Conservation (phyloP, 1,139 yeast species). For the Saccharomyces uvarum region DNA sequence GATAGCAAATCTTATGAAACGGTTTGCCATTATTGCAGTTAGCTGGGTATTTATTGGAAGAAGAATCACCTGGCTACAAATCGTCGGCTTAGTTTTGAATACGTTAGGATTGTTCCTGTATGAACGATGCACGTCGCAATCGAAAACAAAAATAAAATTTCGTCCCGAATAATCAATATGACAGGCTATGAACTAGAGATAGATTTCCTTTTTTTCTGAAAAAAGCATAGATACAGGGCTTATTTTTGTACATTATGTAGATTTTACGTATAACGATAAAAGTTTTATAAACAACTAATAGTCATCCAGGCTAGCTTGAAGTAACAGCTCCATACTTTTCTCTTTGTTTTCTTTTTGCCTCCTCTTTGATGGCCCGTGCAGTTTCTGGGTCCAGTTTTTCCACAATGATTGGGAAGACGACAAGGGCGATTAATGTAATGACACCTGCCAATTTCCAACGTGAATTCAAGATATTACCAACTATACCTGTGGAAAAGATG, state of each 20-base stretch:
- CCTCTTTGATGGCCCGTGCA: conserved; percentile 31
- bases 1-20: conserved; percentile 82
- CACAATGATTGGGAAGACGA: conserved; percentile 30
- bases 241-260: not conserved
- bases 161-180: conserved; percentile 9
- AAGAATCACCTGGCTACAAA: conserved; percentile 19
- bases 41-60: conserved; percentile 38
- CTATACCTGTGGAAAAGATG: conserved; percentile 31
- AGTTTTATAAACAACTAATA: not conserved
- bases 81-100: conserved; percentile 24
- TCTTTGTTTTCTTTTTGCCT: conserved; percentile 24
- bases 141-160: conserved; percentile 7
- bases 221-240: not conserved
- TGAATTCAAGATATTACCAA: conserved; percentile 32
- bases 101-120: conserved; percentile 27
- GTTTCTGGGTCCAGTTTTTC: conserved; percentile 37
- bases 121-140: conserved; percentile 20
- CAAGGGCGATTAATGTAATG: conserved; percentile 22
- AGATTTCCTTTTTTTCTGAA: not conserved
- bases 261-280: not conserved
- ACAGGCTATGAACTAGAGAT: not conserved
- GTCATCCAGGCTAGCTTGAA: not conserved
- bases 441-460: conserved; percentile 34
- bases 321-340: conserved; percentile 19
- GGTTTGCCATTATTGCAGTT: conserved; percentile 77